A percentile compares a stretch with the other conserved stretches of the same genome.
These are phyloP conservation scores for Sugiyamaella castrensis DNA, from an alignment of 1,139 yeast genomes.

Conservation along the genomic window DNA sequence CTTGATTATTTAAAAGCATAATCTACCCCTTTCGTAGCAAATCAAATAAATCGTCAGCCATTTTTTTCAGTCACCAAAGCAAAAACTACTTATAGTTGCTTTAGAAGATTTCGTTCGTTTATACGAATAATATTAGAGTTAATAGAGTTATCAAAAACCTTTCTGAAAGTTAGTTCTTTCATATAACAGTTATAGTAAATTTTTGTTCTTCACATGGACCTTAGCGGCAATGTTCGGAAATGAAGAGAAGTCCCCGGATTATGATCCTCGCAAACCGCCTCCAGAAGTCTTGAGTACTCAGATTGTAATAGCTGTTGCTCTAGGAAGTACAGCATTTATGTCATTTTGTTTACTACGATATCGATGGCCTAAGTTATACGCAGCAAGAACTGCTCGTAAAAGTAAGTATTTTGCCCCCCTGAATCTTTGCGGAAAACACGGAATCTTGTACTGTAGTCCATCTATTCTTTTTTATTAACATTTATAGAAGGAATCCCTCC, in stretches of 20 bases:
- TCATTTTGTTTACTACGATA: constrained; percentile 62
- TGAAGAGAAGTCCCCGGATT: constrained; percentile 8
- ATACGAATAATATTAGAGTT: too few species aligned
- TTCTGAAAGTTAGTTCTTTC: too few species aligned
- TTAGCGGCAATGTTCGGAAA: background rate
- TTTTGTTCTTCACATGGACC: too few species aligned
- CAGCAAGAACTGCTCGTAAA: constrained; percentile 45
- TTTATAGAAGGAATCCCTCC: constrained; percentile 40
- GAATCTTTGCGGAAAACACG: constrained; percentile 17
- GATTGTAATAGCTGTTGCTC: constrained; percentile 51
- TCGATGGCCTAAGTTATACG: constrained; percentile 69
- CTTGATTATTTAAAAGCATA: too few species aligned
- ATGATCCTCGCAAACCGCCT: constrained; percentile 20
- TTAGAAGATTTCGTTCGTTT: too few species aligned
- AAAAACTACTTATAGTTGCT: too few species aligned
- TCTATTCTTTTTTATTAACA: too few species aligned
- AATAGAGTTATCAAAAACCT: too few species aligned
- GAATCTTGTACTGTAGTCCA: constrained; percentile 40
- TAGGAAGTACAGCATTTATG: constrained; percentile 64
- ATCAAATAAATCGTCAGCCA: too few species aligned
- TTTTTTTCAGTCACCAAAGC: too few species aligned
- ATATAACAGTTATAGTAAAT: too few species aligned
- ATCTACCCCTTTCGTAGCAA: too few species aligned
- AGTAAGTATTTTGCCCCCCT: constrained; percentile 23
- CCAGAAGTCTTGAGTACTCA: constrained; percentile 32